Conservation (phyloP, 345 rosid species). For the Crucihimalaya himalaica region DNA sequence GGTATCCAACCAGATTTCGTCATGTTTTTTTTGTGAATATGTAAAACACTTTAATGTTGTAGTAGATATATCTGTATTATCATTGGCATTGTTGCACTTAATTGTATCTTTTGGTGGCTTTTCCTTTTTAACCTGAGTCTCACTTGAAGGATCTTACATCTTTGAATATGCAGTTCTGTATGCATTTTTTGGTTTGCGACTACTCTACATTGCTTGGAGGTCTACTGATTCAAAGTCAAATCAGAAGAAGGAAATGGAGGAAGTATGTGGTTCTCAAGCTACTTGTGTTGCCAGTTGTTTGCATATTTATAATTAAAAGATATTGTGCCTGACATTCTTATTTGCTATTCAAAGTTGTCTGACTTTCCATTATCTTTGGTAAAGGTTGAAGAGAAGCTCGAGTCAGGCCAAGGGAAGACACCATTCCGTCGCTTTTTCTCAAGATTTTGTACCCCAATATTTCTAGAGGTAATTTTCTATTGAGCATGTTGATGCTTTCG, state of each 20-base stretch:
- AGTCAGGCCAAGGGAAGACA: conserved; percentile 86
- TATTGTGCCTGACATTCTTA: not conserved
- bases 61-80: not conserved
- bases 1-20: not conserved
- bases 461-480: conserved; percentile 73
- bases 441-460: conserved; percentile 96
- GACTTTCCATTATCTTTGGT: conserved; percentile 7
- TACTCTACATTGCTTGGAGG: conserved; percentile 98
- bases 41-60: not conserved
- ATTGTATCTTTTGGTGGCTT: conserved; percentile 10
- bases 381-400: conserved; percentile 98
- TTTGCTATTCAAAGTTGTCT: not conserved
- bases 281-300: conserved; percentile 9
- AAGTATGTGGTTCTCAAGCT: conserved; percentile 52
- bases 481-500: not conserved
- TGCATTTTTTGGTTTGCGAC: conserved; percentile 86
- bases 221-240: conserved; percentile 79
- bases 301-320: not conserved
- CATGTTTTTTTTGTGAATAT: not conserved
- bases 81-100: not conserved
- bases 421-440: conserved; percentile 77
- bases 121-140: not conserved
- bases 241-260: conserved; percentile 98
- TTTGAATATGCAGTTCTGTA: conserved; percentile 68
- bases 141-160: conserved; percentile 5